Percentiles rank a stretch among this genome's conserved stretches.
These are phyloP conservation scores for Saturnispora hagleri DNA, from an alignment of 805 yeast species.

Conservation along the genomic window DNA sequence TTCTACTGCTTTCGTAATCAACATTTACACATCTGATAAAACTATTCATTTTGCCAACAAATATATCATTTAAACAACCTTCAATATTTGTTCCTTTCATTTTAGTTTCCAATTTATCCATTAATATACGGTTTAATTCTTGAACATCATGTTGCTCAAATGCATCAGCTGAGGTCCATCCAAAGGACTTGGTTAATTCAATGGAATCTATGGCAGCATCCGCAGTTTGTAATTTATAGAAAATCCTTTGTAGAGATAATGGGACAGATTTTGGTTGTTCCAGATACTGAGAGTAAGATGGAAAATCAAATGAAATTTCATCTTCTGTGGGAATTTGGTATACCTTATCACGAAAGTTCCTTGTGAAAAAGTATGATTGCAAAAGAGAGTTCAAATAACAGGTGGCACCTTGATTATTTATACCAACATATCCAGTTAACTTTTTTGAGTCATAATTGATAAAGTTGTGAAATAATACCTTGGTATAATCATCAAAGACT, in stretches of 20 bases:
- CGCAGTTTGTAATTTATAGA: conserved; percentile 70
- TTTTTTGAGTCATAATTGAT: conserved; percentile 76
- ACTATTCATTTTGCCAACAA: conserved; percentile 96
- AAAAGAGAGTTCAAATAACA: conserved; percentile 89
- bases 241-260: conserved; percentile 77
- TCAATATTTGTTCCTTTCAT: conserved; percentile 86
- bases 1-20: conserved; percentile 83
- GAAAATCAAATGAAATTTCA: conserved; percentile 32
- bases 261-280: conserved; percentile 51
- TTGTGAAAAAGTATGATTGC: conserved; percentile 85
- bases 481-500: conserved; percentile 81
- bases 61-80: conserved; percentile 65
- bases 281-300: conserved; percentile 20
- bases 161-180: conserved; percentile 95
- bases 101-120: conserved; percentile 85
- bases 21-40: conserved; percentile 89
- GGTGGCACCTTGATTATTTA: conserved; percentile 96
- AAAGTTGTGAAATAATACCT: conserved; percentile 89
- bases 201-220: conserved; percentile 71
- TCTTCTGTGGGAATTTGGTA: conserved; percentile 79
- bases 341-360: conserved; percentile 71
- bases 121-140: conserved; percentile 86
- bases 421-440: conserved; percentile 85
- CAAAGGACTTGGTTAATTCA: conserved; percentile 85
- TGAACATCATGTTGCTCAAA: conserved; percentile 98